Evolutionary conservation across 805 yeast species (phyloP).

Genomic region (Teunomyces gatunensis): DNA sequence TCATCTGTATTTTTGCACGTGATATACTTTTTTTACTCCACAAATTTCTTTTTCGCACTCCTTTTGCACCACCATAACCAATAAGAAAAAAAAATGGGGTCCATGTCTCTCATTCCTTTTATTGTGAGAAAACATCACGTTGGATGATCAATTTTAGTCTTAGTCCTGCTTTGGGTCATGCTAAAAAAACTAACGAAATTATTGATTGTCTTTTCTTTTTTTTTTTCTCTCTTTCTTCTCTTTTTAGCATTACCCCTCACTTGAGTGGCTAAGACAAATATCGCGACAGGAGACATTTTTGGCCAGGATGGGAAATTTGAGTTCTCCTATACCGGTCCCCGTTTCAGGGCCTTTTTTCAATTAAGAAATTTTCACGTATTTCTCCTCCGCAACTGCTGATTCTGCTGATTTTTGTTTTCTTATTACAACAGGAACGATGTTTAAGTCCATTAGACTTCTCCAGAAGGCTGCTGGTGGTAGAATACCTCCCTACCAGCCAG

Average conservation of each 20-base stretch:
- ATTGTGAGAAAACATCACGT: too few species aligned
- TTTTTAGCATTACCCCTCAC: constrained; percentile 1
- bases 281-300: background rate
- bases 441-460: constrained; percentile 23
- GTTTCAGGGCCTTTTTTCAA: background rate
- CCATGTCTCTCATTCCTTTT: too few species aligned
- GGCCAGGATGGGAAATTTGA: background rate
- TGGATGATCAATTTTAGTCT: too few species aligned
- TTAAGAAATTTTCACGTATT: constrained; percentile 1
- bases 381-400: constrained; percentile 2
- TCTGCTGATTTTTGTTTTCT: constrained; percentile 1
- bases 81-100: too few species aligned
- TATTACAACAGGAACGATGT: constrained; percentile 15
- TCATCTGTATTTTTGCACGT: background rate
- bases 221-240: background rate
- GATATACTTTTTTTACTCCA: too few species aligned
- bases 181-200: too few species aligned
- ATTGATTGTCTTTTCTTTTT: background rate
- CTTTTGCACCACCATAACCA: too few species aligned
- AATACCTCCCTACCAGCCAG: constrained; percentile 16
- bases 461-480: constrained; percentile 22
- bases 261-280: background rate
- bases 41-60: background rate
- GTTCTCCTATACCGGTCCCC: constrained; percentile 1
- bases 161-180: too few species aligned